Base-by-base conservation (phyloP, 441 rosid species). In the Sinapis alba region DNA sequence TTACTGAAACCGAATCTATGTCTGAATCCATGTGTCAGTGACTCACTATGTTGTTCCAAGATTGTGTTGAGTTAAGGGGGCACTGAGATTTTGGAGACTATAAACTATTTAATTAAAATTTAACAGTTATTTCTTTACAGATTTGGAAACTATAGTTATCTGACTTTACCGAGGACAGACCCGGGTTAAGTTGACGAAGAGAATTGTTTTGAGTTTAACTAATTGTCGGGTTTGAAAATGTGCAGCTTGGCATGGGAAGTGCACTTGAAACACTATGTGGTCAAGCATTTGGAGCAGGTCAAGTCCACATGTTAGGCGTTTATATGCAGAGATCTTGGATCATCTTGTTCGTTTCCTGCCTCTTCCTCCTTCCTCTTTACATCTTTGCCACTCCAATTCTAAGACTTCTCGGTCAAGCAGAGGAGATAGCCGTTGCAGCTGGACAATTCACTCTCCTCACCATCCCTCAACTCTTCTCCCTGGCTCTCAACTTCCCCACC, bases 171-270 rank as follows among this genome's bases (percentile, higher is more conserved):
- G n/a, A n/a, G n/a, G n/a, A n/a, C n/a, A n/a, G n/a, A n/a, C n/a
- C n/a, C n/a, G n/a, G n/a, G n/a, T n/a, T n/a, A n/a, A n/a, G n/a
- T n/a, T n/a, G n/a, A n/a, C n/a, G n/a, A n/a, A n/a, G n/a, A n/a
- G n/a, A n/a, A n/a, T n/a, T 26, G 6, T 15, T 47, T n/a, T 19
- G 28, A 6, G 19, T 59, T 26, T 6, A 11, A 56, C 10, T 50
- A 18, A 7, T 6, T 58, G 16, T 26, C 10, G 13, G 62, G 5
- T 27, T 21, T 16, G 45, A 63, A 63, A 62, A 9, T 9, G 20
- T 84, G 86, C 71, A 91, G 98, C 89, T 91, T 28, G 98, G 98
- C 8, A 87, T 88, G 98, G 98, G 96, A 68, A 93, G 98, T 79
- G 98, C 96, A 36, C 80, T 91, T 24, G 97, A 93, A 79, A 93